Percentiles rank a stretch among this genome's conserved stretches.
Evolutionary conservation across 1,139 yeast species (phyloP).

Genomic region (Yamadazyma diddensiae): DNA sequence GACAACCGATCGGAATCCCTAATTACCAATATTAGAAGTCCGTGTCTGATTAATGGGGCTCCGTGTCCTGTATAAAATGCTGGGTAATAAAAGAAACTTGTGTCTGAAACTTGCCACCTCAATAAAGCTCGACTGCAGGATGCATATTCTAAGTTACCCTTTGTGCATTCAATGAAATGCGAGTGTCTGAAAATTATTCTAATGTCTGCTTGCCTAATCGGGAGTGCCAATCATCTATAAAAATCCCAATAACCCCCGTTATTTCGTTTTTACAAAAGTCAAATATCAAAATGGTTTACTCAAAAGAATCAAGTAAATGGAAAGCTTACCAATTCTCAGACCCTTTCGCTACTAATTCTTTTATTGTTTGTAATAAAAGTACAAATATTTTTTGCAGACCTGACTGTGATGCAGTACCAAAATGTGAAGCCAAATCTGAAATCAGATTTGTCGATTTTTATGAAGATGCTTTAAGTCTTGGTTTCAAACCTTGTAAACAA

Average conservation of each 20-base stretch:
- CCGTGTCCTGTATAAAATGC: too few species aligned
- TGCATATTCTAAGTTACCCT: too few species aligned
- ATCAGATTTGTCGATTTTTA: constrained; percentile 41
- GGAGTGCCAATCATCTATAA: background rate
- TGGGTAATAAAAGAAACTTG: too few species aligned
- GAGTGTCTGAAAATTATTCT: too few species aligned
- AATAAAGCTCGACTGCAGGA: too few species aligned
- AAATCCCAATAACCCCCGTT: constrained; percentile 1
- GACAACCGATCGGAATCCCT: too few species aligned
- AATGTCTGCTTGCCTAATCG: too few species aligned
- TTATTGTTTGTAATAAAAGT: constrained; percentile 48
- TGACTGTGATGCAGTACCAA: constrained; percentile 57
- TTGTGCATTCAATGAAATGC: too few species aligned
- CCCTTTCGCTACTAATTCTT: constrained; percentile 62
- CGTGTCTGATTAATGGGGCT: too few species aligned
- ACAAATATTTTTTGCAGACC: constrained; percentile 57
- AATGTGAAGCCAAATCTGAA: constrained; percentile 41
- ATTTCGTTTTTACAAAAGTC: background rate
- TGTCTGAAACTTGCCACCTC: too few species aligned
- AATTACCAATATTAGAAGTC: too few species aligned
- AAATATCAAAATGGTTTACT: constrained; percentile 23
- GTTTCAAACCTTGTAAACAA: constrained; percentile 49
- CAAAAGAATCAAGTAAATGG: constrained; percentile 52
- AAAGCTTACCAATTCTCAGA: constrained; percentile 66
- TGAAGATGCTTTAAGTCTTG: constrained; percentile 43